Conservation (phyloP, 192 early-diverging fungal species). For the Thoreauomyces humboldtii region DNA sequence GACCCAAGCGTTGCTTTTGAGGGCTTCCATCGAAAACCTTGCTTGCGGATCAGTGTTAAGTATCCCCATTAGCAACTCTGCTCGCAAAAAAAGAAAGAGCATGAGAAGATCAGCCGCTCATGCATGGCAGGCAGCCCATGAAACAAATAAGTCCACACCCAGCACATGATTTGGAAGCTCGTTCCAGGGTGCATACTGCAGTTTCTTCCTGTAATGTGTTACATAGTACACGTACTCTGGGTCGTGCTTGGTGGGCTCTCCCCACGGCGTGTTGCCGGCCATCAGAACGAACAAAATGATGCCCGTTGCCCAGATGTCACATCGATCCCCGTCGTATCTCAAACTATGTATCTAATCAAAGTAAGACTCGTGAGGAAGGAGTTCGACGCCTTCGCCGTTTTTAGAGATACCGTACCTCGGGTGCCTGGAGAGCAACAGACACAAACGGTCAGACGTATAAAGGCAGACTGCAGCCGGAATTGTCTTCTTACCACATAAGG, state of each 20-base stretch:
- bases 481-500: slow-evolving; percentile 69
- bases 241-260: slow-evolving; percentile 57
- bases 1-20: slow-evolving; percentile 54
- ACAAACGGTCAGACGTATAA: no score
- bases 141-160: slow-evolving; percentile 25
- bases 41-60: slow-evolving; percentile 44
- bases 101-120: not conserved
- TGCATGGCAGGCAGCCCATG: not conserved
- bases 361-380: no score
- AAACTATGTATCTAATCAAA: slow-evolving; percentile 55
- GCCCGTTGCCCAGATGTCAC: slow-evolving; percentile 71
- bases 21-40: slow-evolving; percentile 44
- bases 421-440: no score
- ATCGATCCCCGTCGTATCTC: slow-evolving; percentile 58
- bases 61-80: slow-evolving; percentile 46
- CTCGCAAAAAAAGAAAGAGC: no score
- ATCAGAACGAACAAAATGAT: slow-evolving; percentile 70
- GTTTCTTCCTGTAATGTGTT: slow-evolving; percentile 26
- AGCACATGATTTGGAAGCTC: slow-evolving; percentile 42
- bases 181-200: slow-evolving; percentile 53
- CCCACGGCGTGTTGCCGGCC: slow-evolving; percentile 73
- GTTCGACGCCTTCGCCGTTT: not conserved
- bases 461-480: no score
- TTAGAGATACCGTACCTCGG: not conserved
- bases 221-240: slow-evolving; percentile 55